Evolutionary conservation across 208 protist species (phyloP).

Genomic region (Crithidia acanthocephali): DNA sequence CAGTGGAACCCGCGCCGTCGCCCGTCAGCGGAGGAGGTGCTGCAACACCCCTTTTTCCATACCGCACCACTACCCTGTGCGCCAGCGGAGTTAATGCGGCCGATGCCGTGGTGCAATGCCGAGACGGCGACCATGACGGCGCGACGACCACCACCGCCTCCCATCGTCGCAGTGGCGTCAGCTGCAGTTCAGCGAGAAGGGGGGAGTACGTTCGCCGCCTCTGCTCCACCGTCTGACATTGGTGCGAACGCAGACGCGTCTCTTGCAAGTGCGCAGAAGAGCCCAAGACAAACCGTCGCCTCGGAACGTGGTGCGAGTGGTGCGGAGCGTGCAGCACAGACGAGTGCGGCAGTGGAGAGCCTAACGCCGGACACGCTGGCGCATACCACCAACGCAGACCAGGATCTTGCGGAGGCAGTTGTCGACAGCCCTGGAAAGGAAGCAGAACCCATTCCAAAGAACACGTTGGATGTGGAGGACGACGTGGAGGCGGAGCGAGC

Average conservation of each 20-base stretch:
- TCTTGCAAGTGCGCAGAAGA: too few relatives aligned
- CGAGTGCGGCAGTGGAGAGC: too few relatives aligned
- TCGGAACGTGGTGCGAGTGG: too few relatives aligned
- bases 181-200: too few relatives aligned
- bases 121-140: neutral
- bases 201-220: too few relatives aligned
- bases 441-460: neutral
- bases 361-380: too few relatives aligned
- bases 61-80: constrained; percentile 70
- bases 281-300: too few relatives aligned
- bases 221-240: too few relatives aligned
- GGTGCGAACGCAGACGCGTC: too few relatives aligned
- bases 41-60: constrained; percentile 85
- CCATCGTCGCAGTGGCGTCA: neutral
- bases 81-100: constrained; percentile 62
- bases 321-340: too few relatives aligned
- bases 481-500: neutral
- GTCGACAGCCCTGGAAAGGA: neutral
- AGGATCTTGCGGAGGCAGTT: neutral
- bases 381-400: neutral
- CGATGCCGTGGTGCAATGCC: constrained; percentile 52
- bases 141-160: neutral
- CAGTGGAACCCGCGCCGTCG: constrained; percentile 82
- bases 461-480: neutral
- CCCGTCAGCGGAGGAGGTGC: constrained; percentile 66